Base-by-base conservation (phyloP, 805 yeast species). In the Metschnikowia matae region DNA sequence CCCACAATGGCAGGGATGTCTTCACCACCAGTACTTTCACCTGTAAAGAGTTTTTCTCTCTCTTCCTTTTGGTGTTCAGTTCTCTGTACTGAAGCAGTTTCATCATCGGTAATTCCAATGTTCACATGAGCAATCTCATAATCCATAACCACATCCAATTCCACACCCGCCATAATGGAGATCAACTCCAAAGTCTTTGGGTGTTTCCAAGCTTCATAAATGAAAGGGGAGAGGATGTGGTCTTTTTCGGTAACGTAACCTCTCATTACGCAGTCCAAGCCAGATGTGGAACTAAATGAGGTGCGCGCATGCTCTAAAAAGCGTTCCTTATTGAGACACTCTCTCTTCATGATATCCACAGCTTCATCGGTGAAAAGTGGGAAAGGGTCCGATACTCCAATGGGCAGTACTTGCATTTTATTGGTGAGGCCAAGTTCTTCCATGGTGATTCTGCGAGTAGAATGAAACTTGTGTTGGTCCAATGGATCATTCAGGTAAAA, bases 341-440 rank as follows among this genome's bases (percentile, higher is more conserved):
- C 85, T 53, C 75, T 74, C 63, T 78, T 76, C 85, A 82, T 81
- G 43, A 82, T 74, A 38, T 74, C 75, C 49, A 80, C 68, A 2
- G 85, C 85, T 56, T 81, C 85, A 31, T 79, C 78, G 1, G 84
- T 80, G 65, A 82, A 82, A 42, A 82, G 67, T 3, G 83, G 83
- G 63, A 82, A 82, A 1, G 86, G 84, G 48, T 77, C 82, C 48
- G 78, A 69, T 20, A 79, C 85, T 17, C 83, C 87, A 56, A 81
- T 70, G 2, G 74, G 75, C 20, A 81, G 73, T 48, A 82, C 78
- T 60, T 79, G 83, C 51, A 70, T 66, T 39, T 71, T 70, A 54
- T 68, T 63, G 39, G 73, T 58, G 49, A 75, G 62, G 0, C 81
- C 82, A 50, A 82, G 67, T 52, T 81, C 84, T 43, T 68, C 75